Conservation (phyloP, 2,329 filamentous ascomycete genomes). For the Curvularia hawaiiensis region DNA sequence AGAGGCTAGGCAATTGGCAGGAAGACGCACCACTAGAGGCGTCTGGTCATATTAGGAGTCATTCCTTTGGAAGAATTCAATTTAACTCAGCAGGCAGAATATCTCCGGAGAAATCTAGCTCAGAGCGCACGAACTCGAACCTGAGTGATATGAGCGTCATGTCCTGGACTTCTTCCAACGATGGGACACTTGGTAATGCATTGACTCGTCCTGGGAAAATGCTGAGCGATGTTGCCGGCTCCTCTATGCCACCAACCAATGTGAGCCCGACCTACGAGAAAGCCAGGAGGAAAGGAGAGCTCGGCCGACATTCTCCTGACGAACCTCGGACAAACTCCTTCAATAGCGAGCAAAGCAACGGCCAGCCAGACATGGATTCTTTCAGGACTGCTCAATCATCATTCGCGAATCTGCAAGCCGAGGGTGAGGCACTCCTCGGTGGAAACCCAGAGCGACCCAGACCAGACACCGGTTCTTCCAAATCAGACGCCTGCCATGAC, state of each 20-base stretch:
- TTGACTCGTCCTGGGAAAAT: conserved; percentile 53
- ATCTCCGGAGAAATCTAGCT: conserved; percentile 55
- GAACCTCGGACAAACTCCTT: conserved; percentile 37
- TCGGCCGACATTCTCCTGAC: conserved; percentile 24
- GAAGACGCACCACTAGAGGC: conserved; percentile 34
- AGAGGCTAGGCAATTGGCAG: conserved; percentile 33
- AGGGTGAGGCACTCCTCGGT: conserved; percentile 59
- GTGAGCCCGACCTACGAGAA: conserved; percentile 37
- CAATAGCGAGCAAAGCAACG: conserved; percentile 46
- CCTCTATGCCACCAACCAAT: conserved; percentile 41
- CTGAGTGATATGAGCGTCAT: conserved; percentile 59
- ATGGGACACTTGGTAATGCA: conserved; percentile 51
- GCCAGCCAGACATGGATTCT: conserved; percentile 52
- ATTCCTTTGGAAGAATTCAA: conserved; percentile 19
- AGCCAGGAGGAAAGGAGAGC: conserved; percentile 21
- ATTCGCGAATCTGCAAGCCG: conserved; percentile 56
- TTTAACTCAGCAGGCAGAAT: conserved; percentile 41
- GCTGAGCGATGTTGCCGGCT: conserved; percentile 39
- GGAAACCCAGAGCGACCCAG: conserved; percentile 45
- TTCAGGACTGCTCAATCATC: conserved; percentile 58
- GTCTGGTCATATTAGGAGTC: background rate
- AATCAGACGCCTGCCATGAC: conserved; percentile 28
- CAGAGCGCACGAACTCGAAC: conserved; percentile 60
- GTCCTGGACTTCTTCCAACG: conserved; percentile 50
- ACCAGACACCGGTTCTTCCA: conserved; percentile 40